These are phyloP conservation scores for Arachnomyces sp. DNA, from an alignment of 2,329 filamentous ascomycete species.

Conservation along the genomic window DNA sequence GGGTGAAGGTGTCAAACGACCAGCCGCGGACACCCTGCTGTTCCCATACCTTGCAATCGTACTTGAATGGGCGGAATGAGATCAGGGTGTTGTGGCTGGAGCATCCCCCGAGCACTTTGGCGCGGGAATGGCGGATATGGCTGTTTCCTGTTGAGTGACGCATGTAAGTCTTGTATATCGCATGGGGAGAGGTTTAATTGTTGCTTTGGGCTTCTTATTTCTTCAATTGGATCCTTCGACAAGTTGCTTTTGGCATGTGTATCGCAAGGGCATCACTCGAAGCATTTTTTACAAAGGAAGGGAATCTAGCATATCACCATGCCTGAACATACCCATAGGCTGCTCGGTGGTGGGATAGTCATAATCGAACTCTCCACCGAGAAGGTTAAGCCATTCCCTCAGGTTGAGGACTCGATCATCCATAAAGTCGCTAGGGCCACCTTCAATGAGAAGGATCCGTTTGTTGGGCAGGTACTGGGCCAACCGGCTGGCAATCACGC, in stretches of 20 bases:
- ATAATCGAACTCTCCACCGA: constrained; percentile 83
- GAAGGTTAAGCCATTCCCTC: constrained; percentile 75
- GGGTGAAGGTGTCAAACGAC: constrained; percentile 77
- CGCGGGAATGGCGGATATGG: constrained; percentile 81
- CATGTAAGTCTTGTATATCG: constrained; percentile 2
- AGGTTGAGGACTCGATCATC: constrained; percentile 79
- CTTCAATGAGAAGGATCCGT: constrained; percentile 75
- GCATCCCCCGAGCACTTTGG: constrained; percentile 86
- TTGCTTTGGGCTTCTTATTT: not conserved
- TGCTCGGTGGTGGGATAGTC: constrained; percentile 86
- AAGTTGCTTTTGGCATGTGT: not conserved
- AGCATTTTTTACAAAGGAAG: too few species aligned
- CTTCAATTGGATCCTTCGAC: not conserved
- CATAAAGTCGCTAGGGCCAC: constrained; percentile 79
- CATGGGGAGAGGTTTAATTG: constrained; percentile 1
- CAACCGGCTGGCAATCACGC: constrained; percentile 71
- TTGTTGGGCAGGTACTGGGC: constrained; percentile 77
- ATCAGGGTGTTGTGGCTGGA: constrained; percentile 92
- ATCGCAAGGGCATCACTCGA: constrained; percentile 1
- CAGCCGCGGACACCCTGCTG: constrained; percentile 73
- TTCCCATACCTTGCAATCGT: constrained; percentile 80
- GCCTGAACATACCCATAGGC: constrained; percentile 54
- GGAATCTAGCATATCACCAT: too few species aligned
- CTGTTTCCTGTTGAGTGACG: constrained; percentile 59
- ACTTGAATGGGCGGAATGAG: constrained; percentile 83